Conservation (phyloP, 805 yeast genomes). For the Debaryomyces maramus region DNA sequence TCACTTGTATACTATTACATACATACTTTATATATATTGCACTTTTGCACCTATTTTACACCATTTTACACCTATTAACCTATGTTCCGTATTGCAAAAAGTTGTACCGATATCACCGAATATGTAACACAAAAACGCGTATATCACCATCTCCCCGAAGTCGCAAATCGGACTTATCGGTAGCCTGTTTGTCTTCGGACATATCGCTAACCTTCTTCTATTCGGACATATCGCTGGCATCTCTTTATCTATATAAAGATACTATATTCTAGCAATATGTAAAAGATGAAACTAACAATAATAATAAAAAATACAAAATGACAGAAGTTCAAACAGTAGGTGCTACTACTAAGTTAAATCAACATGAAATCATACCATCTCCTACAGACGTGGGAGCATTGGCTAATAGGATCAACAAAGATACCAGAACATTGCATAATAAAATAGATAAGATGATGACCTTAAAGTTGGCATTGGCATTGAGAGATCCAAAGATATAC, state of each 20-base stretch:
- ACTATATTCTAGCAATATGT: too few species aligned
- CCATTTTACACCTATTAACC: too few species aligned
- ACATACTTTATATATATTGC: too few species aligned
- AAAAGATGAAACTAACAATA: too few species aligned
- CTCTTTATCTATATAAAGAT: background rate
- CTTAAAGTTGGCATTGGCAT: conserved; percentile 69
- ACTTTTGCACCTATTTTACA: too few species aligned
- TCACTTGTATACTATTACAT: too few species aligned
- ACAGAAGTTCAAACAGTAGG: conserved; percentile 18
- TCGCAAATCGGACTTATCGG: background rate
- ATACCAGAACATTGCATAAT: conserved; percentile 66
- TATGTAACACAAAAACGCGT: background rate
- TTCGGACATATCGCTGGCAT: background rate
- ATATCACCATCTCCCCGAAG: background rate
- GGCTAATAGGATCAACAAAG: conserved; percentile 75
- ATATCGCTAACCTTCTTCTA: conserved; percentile 1
- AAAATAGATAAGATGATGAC: conserved; percentile 68
- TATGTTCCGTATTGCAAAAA: too few species aligned
- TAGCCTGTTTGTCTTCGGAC: too few species aligned
- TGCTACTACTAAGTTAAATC: conserved; percentile 34
- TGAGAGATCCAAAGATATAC: conserved; percentile 72
- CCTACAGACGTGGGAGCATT: conserved; percentile 80
- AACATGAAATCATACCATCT: conserved; percentile 65
- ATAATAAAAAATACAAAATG: conserved; percentile 9
- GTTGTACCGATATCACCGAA: background rate